Evolutionary conservation across 116 monocot genomes (phyloP), one percentile per base, ranked within the genome.

Genomic region (Phalaenopsis hybrid): DNA sequence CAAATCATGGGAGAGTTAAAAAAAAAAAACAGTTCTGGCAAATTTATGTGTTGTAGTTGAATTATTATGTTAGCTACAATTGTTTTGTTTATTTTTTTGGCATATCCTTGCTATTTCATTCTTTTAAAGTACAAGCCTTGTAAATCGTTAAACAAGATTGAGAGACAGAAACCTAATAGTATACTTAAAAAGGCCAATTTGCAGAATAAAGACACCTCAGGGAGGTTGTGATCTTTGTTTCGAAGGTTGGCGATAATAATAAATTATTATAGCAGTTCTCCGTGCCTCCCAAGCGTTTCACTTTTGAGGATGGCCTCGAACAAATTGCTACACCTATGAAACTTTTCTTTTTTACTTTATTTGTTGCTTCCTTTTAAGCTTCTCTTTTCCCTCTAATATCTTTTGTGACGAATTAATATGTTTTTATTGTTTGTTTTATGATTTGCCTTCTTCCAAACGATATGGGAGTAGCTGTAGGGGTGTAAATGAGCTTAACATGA

Each of bases 221-320:
- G 11, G 23, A 78, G 78, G 49, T 78, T 44, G 78, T 46, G 78
- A 78, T 78, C 48, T 78, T 78, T 78, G 78, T 55, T 28, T 78
- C 34, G 78, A 78, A 78, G 78, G 78, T 78, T 55, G 72, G 78
- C 78, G 16, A 78, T 52, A 78, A 25, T 55, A 78, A 78, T 23
- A 31, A 31, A 31, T 12, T 15, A 12, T 51, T 16, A 77, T 52
- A 28, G 78, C 51, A 78, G 55, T 78, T 78, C 78, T 78, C 78
- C 78, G 78, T 78, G 55, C 55, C 55, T 55, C 13, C 15, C 55
- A 55, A 55, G 16, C 13, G 16, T 16, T 55, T 13, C 3, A 25
- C 28, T 67, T 67, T 67, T 67, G 67, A 67, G 23, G 6, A 23
- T 67, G 67, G 67, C 45, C 77, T 45, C 44, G 77, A 77, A 77